These are phyloP conservation scores for Penicillium psychrosexuale DNA, from an alignment of 2,329 filamentous ascomycete species.

Conservation along the genomic window DNA sequence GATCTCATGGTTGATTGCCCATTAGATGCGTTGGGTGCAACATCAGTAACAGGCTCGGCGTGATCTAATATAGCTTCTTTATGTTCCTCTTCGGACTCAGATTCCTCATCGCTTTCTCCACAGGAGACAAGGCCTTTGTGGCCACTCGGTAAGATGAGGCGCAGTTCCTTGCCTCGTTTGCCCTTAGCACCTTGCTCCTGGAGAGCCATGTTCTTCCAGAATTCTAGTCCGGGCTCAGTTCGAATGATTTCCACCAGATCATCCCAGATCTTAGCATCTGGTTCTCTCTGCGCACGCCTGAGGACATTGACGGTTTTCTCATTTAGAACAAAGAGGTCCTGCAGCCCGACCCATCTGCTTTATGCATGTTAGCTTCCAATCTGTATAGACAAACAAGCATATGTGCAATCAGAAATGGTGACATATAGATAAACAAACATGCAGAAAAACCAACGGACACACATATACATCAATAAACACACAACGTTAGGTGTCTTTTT, in stretches of 20 bases:
- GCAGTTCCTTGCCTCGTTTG: conserved; percentile 3
- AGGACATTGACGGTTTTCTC: not conserved
- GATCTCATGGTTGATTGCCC: not conserved
- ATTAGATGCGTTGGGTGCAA: not conserved
- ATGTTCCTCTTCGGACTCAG: not conserved
- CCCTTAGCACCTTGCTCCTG: conserved; percentile 9
- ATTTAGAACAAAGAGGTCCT: conserved; percentile 7
- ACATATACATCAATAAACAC: not conserved
- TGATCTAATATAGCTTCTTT: not conserved
- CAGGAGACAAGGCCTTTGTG: not conserved
- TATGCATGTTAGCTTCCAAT: not conserved
- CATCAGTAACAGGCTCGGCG: not conserved
- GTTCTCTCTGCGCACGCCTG: not conserved
- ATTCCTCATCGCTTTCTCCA: not conserved
- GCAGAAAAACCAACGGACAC: not conserved
- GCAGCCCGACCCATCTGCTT: conserved; percentile 7
- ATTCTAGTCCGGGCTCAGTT: not conserved
- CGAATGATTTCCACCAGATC: conserved; percentile 4
- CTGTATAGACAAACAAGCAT: not conserved
- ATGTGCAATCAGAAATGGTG: not conserved
- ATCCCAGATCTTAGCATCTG: conserved; percentile 4
- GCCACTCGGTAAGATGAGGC: conserved; percentile 5
- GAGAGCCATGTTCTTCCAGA: conserved; percentile 15
- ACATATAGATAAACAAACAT: not conserved
- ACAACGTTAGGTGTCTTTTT: not conserved